Percentiles rank a stretch among this genome's conserved stretches.
phyloP scores from a whole-genome alignment of 495 filamentous ascomycete species.

The Daldinia vernicosa region DNA sequence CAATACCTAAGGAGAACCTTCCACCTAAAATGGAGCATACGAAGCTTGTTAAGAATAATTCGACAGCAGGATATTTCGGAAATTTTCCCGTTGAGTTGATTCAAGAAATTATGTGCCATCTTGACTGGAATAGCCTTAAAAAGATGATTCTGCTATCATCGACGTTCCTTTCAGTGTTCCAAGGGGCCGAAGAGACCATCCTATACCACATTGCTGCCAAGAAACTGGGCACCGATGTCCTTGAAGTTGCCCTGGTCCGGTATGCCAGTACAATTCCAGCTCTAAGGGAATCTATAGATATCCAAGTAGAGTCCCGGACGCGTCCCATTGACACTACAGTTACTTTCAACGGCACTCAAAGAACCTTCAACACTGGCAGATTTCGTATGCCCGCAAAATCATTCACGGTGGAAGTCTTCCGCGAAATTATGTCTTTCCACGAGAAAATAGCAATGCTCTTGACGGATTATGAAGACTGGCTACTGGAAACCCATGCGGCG shows the following conservation, averaged over 20 bases:
- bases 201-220: not conserved
- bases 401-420: not conserved
- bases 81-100: slow-evolving; percentile 2
- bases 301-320: not conserved
- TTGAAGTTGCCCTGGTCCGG: not conserved
- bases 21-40: not conserved
- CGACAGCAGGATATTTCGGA: not conserved
- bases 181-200: not conserved
- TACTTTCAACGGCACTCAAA: not conserved
- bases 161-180: not conserved
- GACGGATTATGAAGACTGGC: not conserved
- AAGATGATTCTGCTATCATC: not conserved
- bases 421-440: not conserved
- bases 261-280: slow-evolving; percentile 7
- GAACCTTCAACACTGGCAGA: not conserved
- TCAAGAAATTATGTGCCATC: not conserved
- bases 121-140: not conserved
- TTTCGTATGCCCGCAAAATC: not conserved
- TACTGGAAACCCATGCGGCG: not conserved
- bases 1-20: not conserved
- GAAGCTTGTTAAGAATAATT: not conserved
- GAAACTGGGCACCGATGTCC: not conserved
- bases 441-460: not conserved
- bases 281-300: not conserved
- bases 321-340: not conserved